These are phyloP conservation scores for Rhizopogon sp. DNA, from an alignment of 768 basidiomycete genomes.

Conservation along the genomic window DNA sequence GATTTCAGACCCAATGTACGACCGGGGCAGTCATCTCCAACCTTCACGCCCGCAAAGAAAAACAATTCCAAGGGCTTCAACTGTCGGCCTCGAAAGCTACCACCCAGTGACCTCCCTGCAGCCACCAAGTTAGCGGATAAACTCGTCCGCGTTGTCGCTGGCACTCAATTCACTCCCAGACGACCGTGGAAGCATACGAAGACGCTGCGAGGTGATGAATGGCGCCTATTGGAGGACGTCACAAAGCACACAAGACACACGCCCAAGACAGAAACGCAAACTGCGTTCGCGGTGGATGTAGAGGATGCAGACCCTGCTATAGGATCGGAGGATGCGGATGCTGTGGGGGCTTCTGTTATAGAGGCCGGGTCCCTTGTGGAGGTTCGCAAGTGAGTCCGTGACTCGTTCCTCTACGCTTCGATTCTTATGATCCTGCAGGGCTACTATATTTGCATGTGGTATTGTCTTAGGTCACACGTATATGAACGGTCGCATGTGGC, in stretches of 20 bases:
- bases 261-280: conserved; percentile 7
- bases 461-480: conserved; percentile 25
- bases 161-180: conserved; percentile 15
- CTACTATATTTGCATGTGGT: conserved; percentile 16
- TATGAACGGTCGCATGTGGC: conserved; percentile 23
- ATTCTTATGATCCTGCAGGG: conserved; percentile 14
- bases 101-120: background rate
- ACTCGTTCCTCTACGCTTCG: too few relatives aligned
- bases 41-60: background rate
- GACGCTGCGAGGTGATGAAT: conserved; percentile 35
- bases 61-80: background rate
- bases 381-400: conserved; percentile 38
- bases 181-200: conserved; percentile 33
- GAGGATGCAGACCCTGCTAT: conserved; percentile 6
- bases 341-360: conserved; percentile 10
- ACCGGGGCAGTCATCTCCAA: conserved; percentile 4
- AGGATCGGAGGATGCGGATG: conserved; percentile 10
- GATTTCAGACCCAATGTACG: conserved; percentile 14
- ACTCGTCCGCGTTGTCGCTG: conserved; percentile 30
- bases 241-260: background rate
- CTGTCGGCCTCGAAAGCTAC: background rate
- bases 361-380: conserved; percentile 50
- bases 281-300: conserved; percentile 19
- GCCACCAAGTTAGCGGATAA: conserved; percentile 19
- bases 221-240: conserved; percentile 26